These are phyloP conservation scores for Cordyceps fumosorosea DNA, from an alignment of 2,329 filamentous ascomycete genomes.

Conservation along the genomic window DNA sequence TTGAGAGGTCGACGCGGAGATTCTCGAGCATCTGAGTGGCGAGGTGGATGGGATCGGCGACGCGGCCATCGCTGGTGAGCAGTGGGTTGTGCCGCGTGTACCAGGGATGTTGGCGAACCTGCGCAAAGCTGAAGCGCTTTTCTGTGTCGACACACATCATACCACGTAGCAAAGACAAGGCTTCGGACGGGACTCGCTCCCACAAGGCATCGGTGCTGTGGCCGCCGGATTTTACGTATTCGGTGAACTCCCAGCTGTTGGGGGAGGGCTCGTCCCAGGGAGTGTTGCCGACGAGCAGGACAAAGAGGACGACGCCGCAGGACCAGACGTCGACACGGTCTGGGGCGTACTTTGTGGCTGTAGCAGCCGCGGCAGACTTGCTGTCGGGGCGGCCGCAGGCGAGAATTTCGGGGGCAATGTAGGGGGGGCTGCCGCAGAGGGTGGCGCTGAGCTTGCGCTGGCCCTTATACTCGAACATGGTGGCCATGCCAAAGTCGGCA, in stretches of 20 bases:
- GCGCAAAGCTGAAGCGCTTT: constrained; percentile 75
- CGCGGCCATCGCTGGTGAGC: constrained; percentile 64
- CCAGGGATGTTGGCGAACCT: constrained; percentile 90
- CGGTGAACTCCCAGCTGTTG: constrained; percentile 82
- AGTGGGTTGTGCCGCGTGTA: constrained; percentile 78
- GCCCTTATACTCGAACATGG: constrained; percentile 85
- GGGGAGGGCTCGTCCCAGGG: constrained; percentile 92
- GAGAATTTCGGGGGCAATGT: constrained; percentile 91
- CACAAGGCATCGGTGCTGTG: constrained; percentile 80
- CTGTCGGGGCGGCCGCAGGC: constrained; percentile 43
- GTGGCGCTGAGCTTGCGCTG: constrained; percentile 76
- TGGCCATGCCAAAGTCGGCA: constrained; percentile 93
- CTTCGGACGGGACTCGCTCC: constrained; percentile 66
- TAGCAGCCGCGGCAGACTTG: constrained; percentile 41
- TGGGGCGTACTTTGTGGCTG: constrained; percentile 58
- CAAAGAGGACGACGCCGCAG: constrained; percentile 95
- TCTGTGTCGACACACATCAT: constrained; percentile 80
- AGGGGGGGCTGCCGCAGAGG: constrained; percentile 91
- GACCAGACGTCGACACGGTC: constrained; percentile 94
- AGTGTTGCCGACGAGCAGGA: constrained; percentile 89
- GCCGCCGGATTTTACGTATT: constrained; percentile 76
- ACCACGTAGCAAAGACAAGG: constrained; percentile 76
- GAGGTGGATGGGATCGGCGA: constrained; percentile 72
- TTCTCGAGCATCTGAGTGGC: constrained; percentile 95
- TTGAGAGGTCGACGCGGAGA: constrained; percentile 79